phyloP scores from a whole-genome alignment of 495 filamentous ascomycete genomes.

The Parathielavia appendiculata region DNA sequence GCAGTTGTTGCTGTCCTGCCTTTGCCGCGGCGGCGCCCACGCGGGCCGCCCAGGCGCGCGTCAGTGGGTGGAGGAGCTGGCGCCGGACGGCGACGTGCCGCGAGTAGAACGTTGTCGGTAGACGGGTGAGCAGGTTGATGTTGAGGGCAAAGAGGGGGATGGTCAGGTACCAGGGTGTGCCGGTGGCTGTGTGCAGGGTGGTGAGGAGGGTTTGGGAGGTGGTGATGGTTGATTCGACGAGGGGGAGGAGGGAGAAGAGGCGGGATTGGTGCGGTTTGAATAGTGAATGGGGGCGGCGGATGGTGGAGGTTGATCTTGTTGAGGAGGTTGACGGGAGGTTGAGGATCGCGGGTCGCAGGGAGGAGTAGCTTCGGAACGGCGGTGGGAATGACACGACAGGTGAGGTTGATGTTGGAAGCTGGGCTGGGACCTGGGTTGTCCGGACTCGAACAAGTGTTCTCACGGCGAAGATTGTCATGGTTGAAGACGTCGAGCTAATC shows the following conservation, averaged over 20 bases:
- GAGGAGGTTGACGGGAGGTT: neutral
- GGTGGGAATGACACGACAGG: neutral
- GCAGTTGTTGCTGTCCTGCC: neutral
- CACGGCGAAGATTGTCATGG: conserved; percentile 1
- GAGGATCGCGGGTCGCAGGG: neutral
- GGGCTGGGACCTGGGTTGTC: neutral
- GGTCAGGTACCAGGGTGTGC: conserved; percentile 63
- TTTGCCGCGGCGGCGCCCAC: neutral
- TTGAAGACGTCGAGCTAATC: neutral
- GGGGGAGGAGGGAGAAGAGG: conserved; percentile 9
- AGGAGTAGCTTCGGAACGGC: conserved; percentile 7
- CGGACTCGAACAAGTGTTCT: neutral
- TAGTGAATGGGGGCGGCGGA: neutral
- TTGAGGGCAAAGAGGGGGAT: conserved; percentile 66
- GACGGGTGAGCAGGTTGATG: conserved; percentile 53
- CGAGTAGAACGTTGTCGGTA: conserved; percentile 56
- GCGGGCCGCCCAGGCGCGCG: conserved; percentile 44
- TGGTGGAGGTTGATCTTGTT: neutral
- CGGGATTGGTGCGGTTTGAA: neutral
- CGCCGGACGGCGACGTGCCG: conserved; percentile 40
- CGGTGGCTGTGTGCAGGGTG: conserved; percentile 53
- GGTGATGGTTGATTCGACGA: conserved; percentile 45
- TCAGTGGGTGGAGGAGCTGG: conserved; percentile 45
- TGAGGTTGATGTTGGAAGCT: neutral
- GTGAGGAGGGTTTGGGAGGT: conserved; percentile 53